A percentile compares a stretch with the other conserved stretches of the same genome.
phyloP scores from a whole-genome alignment of 331 rosid species.

The Pyrus hybrid region DNA sequence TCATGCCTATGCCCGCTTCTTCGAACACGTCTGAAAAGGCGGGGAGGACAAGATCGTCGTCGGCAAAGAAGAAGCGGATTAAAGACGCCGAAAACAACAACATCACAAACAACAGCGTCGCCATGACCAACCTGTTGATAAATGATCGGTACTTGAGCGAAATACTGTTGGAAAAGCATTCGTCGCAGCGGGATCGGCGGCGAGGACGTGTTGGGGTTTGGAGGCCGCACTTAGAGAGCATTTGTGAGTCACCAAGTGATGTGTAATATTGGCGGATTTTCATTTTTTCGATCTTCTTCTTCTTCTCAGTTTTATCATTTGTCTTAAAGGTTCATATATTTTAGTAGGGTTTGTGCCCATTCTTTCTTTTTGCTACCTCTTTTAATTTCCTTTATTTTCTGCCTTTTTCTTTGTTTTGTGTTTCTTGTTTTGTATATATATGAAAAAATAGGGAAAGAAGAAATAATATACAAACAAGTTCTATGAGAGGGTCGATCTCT shows the following conservation, averaged over 20 bases:
- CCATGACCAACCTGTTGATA: slow-evolving; percentile 36
- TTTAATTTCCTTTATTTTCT: neutral
- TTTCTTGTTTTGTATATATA: slow-evolving; percentile 23
- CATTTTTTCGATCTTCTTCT: neutral
- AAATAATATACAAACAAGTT: neutral
- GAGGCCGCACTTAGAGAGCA: slow-evolving; percentile 91
- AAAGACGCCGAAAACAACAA: neutral
- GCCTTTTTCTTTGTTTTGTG: neutral
- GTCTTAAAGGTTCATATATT: slow-evolving; percentile 1
- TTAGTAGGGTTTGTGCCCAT: slow-evolving; percentile 14
- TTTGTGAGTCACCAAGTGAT: slow-evolving; percentile 67
- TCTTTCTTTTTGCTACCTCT: neutral
- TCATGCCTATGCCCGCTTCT: slow-evolving; percentile 54
- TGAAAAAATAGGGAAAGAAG: neutral
- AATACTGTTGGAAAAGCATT: slow-evolving; percentile 73
- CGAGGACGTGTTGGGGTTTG: slow-evolving; percentile 87
- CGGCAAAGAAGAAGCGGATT: slow-evolving; percentile 37
- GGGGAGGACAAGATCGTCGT: slow-evolving; percentile 8
- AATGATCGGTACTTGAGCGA: slow-evolving; percentile 73
- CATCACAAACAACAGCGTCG: slow-evolving; percentile 1
- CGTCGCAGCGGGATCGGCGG: slow-evolving; percentile 62
- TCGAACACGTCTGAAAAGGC: slow-evolving; percentile 19
- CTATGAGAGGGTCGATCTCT: slow-evolving; percentile 10
- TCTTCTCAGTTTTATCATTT: slow-evolving; percentile 1
- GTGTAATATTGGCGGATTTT: slow-evolving; percentile 15